These are phyloP conservation scores for Crithidia thermophila DNA, from an alignment of 208 protist species.

Conservation along the genomic window DNA sequence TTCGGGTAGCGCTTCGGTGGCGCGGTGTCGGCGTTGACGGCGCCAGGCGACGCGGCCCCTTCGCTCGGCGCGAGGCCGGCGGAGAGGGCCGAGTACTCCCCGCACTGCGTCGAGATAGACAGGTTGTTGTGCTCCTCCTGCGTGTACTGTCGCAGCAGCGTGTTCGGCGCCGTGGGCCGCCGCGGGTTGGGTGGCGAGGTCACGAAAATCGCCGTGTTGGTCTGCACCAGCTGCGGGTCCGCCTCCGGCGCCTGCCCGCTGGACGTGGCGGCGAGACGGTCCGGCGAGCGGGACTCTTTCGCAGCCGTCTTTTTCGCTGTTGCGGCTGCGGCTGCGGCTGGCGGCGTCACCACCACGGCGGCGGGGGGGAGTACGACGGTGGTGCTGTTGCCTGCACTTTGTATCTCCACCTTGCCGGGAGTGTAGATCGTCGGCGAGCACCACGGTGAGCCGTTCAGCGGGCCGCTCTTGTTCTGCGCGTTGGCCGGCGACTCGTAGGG, in stretches of 20 bases:
- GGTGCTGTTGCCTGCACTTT: neutral
- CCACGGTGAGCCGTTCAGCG: neutral
- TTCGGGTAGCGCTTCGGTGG: neutral
- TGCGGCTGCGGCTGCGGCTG: neutral
- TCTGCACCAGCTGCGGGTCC: neutral
- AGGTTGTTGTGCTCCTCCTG: neutral
- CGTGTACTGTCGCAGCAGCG: neutral
- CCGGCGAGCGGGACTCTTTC: neutral
- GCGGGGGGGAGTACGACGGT: neutral
- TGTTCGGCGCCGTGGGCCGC: conserved; percentile 4
- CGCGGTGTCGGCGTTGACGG: conserved; percentile 2
- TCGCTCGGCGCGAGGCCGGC: neutral
- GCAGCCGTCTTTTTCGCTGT: neutral
- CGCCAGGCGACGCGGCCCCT: neutral
- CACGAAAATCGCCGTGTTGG: neutral
- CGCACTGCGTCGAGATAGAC: neutral
- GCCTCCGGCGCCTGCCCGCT: neutral
- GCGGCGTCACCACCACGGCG: neutral
- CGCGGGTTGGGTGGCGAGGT: neutral
- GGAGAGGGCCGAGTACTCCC: conserved; percentile 8
- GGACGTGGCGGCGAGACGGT: neutral
- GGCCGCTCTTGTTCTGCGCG: neutral
- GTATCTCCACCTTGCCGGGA: neutral
- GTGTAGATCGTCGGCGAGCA: neutral
- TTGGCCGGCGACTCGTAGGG: neutral